Evolutionary conservation across 208 protist genomes (phyloP), one percentile per base, ranked within the genome.

Genomic region (Balamuthia mandrillaris): DNA sequence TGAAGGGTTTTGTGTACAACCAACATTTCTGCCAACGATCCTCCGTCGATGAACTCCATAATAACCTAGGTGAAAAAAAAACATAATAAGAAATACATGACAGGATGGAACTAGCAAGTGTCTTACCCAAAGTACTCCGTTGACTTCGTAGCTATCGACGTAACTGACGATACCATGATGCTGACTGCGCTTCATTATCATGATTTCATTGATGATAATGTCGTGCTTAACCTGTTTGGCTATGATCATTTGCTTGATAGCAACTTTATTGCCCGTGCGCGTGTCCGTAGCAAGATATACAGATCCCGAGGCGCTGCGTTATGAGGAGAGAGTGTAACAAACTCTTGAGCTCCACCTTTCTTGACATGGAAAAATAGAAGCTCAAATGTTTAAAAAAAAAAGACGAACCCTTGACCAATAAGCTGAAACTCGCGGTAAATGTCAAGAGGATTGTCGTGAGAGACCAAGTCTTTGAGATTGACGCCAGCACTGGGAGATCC

Each of bases 201-300:
- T 79, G 70, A 79, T 79, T 47, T 79, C 70, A 37, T 79, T 79
- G 70, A 79, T 79, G 49, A 79, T 79, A 47, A 79, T 79, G n/a
- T 79, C 70, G 33, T 79, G 51, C 70, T 79, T 79, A 3, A 79
- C 70, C 45, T 79, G 70, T 31, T 79, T 52, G 45, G 70, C 70
- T 33, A 79, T 37, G 31, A 79, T 47, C 70, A 79, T 79, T 29
- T 79, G 70, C 49, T 79, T 79, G 70, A 79, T 79, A 3, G 70
- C 70, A 24, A 79, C 70, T n/a, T 41, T 29, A 1, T 37, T 54
- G 1, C 70, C 70, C 3, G 70, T 79, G 10, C 70, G 70, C 49
- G 66, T 58, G 49, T 79, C 70, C 24, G 45, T 79, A 3, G 70
- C 70, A 7, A 33, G 44, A 27, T 37, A 79, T 33, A 79, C 70